These are phyloP conservation scores for Zygosaccharomyces pseudorouxii DNA, from an alignment of 805 yeast genomes.

Conservation along the genomic window DNA sequence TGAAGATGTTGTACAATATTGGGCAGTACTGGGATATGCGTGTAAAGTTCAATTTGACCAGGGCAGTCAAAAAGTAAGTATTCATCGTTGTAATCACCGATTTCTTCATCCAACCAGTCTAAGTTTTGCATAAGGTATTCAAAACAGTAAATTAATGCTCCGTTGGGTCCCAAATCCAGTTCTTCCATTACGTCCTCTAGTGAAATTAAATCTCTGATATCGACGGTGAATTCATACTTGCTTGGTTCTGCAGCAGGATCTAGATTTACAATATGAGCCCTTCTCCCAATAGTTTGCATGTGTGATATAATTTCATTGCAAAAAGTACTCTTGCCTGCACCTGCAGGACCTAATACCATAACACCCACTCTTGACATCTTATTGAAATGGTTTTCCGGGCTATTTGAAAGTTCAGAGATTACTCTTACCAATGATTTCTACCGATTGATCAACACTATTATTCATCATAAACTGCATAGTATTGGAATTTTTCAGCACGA, in stretches of 20 bases:
- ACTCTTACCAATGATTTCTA: neutral
- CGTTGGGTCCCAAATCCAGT: constrained; percentile 89
- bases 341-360: constrained; percentile 94
- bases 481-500: constrained; percentile 6
- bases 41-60: constrained; percentile 91
- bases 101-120: constrained; percentile 97
- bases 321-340: constrained; percentile 93
- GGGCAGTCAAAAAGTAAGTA: constrained; percentile 94
- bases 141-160: constrained; percentile 88
- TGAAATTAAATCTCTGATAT: constrained; percentile 84
- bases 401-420: neutral
- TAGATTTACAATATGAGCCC: constrained; percentile 90
- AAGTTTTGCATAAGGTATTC: constrained; percentile 83
- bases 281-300: constrained; percentile 84
- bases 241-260: constrained; percentile 97
- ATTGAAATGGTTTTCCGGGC: neutral
- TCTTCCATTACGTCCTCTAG: constrained; percentile 95
- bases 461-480: neutral
- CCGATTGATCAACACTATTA: neutral
- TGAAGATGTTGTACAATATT: constrained; percentile 81
- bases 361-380: constrained; percentile 92
- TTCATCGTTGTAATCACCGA: constrained; percentile 94
- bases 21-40: constrained; percentile 92
- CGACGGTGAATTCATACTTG: constrained; percentile 87
- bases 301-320: constrained; percentile 83